Evolutionary conservation across 2,329 filamentous ascomycete species (phyloP).

Genomic region (Talaromyces sp.): DNA sequence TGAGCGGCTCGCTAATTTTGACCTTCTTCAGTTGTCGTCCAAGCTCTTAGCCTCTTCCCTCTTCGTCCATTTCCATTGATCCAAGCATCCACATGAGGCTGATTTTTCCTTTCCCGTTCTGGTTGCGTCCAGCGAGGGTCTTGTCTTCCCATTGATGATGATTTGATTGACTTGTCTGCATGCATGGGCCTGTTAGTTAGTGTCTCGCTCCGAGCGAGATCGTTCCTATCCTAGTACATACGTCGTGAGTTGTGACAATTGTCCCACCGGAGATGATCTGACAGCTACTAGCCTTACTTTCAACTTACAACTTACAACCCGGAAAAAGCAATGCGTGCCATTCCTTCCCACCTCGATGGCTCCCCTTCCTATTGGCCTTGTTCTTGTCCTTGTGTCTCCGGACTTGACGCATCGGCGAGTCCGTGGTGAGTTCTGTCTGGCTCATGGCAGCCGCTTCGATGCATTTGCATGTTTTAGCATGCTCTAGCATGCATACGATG

Average conservation of each 20-base stretch:
- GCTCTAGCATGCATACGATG: background rate
- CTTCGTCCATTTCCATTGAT: too few relatives aligned
- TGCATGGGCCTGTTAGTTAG: background rate
- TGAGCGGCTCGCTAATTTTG: slow-evolving; percentile 21
- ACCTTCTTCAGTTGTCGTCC: slow-evolving; percentile 13
- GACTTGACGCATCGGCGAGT: slow-evolving; percentile 13
- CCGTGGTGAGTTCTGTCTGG: slow-evolving; percentile 12
- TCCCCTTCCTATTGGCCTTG: slow-evolving; percentile 13
- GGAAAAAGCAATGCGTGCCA: slow-evolving; percentile 11
- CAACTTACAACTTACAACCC: background rate
- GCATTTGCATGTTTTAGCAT: slow-evolving; percentile 6
- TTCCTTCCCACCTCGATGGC: slow-evolving; percentile 11
- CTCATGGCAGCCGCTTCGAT: slow-evolving; percentile 8
- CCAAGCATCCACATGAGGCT: slow-evolving; percentile 9
- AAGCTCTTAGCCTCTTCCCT: background rate
- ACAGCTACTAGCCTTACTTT: background rate
- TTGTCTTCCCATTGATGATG: background rate
- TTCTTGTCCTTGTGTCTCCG: slow-evolving; percentile 5
- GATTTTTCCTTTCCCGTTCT: slow-evolving; percentile 3
- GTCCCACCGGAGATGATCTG: slow-evolving; percentile 2
- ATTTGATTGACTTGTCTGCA: background rate
- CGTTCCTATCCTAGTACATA: background rate
- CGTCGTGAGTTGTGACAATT: too few relatives aligned
- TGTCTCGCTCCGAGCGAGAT: background rate
- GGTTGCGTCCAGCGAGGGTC: slow-evolving; percentile 9